phyloP scores from a whole-genome alignment of 129 eudicot species.

The Dittrichia graveolens region DNA sequence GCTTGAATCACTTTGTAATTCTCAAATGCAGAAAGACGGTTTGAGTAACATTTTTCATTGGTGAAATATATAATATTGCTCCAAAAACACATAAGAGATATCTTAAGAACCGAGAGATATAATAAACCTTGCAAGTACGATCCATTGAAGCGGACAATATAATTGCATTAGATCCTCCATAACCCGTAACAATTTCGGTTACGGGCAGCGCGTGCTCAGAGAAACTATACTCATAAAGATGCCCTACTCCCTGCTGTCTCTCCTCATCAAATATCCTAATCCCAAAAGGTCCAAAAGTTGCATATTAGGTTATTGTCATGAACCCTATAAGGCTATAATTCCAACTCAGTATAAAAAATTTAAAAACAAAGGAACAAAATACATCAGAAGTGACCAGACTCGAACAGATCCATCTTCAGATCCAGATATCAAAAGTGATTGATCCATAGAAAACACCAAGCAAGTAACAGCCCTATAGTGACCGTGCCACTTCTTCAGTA shows the following conservation, averaged over 20 bases:
- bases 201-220: conserved; percentile 73
- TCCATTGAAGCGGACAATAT: conserved; percentile 87
- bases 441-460: conserved; percentile 64
- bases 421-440: conserved; percentile 86
- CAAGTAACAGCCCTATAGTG: conserved; percentile 83
- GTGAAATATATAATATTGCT: not conserved
- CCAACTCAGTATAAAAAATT: not conserved
- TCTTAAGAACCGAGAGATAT: not conserved
- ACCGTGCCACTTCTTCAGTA: conserved; percentile 91
- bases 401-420: conserved; percentile 92
- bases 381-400: conserved; percentile 91
- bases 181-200: conserved; percentile 74
- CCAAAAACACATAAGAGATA: not conserved
- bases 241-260: conserved; percentile 61
- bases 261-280: conserved; percentile 77
- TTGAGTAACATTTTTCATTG: not conserved
- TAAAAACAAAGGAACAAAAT: not conserved
- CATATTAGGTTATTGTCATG: not conserved
- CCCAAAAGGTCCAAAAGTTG: not conserved
- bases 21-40: conserved; percentile 3
- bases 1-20: not conserved
- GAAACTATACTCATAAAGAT: conserved; percentile 81
- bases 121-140: conserved; percentile 86
- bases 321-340: not conserved
- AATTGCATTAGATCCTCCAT: conserved; percentile 85